A percentile compares a stretch with the other conserved stretches of the same genome.
These are phyloP conservation scores for Spathaspora arborariae DNA, from an alignment of 805 yeast genomes.

Conservation along the genomic window DNA sequence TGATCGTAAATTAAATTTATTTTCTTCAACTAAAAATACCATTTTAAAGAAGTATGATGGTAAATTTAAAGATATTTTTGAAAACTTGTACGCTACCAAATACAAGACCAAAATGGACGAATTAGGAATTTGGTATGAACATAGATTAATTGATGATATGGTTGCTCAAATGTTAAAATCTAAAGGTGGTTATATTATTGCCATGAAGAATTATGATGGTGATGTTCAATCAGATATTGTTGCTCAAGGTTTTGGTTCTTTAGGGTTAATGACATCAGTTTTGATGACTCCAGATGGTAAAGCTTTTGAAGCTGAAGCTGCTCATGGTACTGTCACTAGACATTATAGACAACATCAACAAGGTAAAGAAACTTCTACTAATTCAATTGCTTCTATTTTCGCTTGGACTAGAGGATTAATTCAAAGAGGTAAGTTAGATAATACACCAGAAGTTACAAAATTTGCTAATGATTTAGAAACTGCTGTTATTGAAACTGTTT, in stretches of 20 bases:
- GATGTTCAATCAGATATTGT: conserved; percentile 96
- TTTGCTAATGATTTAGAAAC: conserved; percentile 78
- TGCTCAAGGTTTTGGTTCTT: conserved; percentile 96
- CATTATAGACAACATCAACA: conserved; percentile 94
- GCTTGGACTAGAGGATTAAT: conserved; percentile 95
- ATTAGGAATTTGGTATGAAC: conserved; percentile 92
- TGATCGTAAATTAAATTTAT: conserved; percentile 72
- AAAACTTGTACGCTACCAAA: conserved; percentile 65
- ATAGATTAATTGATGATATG: conserved; percentile 96
- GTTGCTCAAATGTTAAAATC: conserved; percentile 98
- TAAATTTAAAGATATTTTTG: conserved; percentile 90
- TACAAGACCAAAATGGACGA: conserved; percentile 72
- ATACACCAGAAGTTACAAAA: conserved; percentile 76
- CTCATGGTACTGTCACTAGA: conserved; percentile 98
- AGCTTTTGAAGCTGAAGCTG: conserved; percentile 95
- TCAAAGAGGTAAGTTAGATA: conserved; percentile 88
- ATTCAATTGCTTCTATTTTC: conserved; percentile 93
- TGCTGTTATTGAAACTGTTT: conserved; percentile 85
- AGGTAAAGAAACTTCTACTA: conserved; percentile 96
- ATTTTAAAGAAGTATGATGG: conserved; percentile 94
- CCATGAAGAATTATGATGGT: conserved; percentile 97
- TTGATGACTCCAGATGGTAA: conserved; percentile 95
- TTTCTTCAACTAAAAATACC: conserved; percentile 90
- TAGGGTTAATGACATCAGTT: conserved; percentile 97
- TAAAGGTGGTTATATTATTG: conserved; percentile 90